Evolutionary conservation across 2,329 filamentous ascomycete genomes (phyloP).

Genomic region (Botrytis elliptica): DNA sequence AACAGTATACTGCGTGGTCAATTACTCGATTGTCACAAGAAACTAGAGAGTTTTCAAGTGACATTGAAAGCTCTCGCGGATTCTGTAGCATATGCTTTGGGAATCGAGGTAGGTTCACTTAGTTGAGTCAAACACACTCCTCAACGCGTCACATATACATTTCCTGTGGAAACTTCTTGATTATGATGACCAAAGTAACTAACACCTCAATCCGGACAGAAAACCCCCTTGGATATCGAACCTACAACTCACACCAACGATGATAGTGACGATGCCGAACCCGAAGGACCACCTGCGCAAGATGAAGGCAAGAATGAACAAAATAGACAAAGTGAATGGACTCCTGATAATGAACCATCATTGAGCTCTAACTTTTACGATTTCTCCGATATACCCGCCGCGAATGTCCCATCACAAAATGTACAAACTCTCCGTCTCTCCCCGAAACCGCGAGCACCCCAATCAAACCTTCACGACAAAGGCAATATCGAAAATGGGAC

Average conservation of each 20-base stretch:
- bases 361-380: not conserved
- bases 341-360: not conserved
- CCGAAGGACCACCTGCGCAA: not conserved
- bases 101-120: slow-evolving; percentile 14
- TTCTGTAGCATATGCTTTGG: slow-evolving; percentile 17
- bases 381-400: slow-evolving; percentile 3
- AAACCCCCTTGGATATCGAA: not conserved
- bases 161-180: not conserved
- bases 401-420: not conserved
- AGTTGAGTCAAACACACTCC: not conserved
- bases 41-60: slow-evolving; percentile 19
- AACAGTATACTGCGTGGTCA: slow-evolving; percentile 7
- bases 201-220: not conserved
- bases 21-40: slow-evolving; percentile 20
- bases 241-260: not conserved
- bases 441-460: not conserved
- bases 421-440: slow-evolving; percentile 5
- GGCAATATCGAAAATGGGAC: not conserved
- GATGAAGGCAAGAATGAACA: not conserved
- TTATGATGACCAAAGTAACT: not conserved
- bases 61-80: slow-evolving; percentile 17
- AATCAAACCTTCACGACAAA: not conserved
- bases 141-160: not conserved
- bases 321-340: slow-evolving; percentile 4
- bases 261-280: slow-evolving; percentile 16